phyloP scores from a whole-genome alignment of 73 alveolate genomes.

The Paramecium caudatum region DNA sequence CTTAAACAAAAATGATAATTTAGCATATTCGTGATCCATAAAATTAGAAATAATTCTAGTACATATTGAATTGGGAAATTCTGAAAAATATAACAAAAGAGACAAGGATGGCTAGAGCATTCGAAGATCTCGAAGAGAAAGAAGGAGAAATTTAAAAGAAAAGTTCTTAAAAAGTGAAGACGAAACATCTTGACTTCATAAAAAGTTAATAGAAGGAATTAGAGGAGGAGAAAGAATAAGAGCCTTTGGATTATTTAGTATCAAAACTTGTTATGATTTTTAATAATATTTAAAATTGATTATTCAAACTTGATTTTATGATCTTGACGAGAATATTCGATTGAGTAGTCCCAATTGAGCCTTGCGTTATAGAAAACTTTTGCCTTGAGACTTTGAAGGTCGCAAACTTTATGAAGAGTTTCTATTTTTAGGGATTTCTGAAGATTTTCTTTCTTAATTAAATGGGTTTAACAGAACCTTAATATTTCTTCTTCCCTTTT shows the following conservation, averaged over 20 bases:
- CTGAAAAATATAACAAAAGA: slow-evolving; percentile 2
- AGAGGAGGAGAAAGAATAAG: background rate
- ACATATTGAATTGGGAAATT: background rate
- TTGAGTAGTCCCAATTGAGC: background rate
- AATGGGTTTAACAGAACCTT: slow-evolving; percentile 8
- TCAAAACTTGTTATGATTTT: background rate
- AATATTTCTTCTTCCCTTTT: slow-evolving; percentile 11
- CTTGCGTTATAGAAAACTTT: background rate
- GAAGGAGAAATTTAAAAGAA: background rate
- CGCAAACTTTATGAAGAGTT: slow-evolving; percentile 10
- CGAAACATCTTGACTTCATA: background rate
- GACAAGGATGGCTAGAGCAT: slow-evolving; percentile 21
- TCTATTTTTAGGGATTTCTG: background rate
- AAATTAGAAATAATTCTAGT: background rate
- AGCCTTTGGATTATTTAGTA: background rate
- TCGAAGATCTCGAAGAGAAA: slow-evolving; percentile 36
- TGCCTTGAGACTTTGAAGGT: slow-evolving; percentile 20
- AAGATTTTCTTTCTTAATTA: slow-evolving; percentile 26
- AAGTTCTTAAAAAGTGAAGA: background rate
- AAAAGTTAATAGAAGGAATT: background rate
- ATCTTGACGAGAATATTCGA: slow-evolving; percentile 40
- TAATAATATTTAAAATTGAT: background rate
- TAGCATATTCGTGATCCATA: background rate
- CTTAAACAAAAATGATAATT: background rate
- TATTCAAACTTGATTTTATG: background rate